Conservation (phyloP, 805 yeast species). For the Starmerella apicola region DNA sequence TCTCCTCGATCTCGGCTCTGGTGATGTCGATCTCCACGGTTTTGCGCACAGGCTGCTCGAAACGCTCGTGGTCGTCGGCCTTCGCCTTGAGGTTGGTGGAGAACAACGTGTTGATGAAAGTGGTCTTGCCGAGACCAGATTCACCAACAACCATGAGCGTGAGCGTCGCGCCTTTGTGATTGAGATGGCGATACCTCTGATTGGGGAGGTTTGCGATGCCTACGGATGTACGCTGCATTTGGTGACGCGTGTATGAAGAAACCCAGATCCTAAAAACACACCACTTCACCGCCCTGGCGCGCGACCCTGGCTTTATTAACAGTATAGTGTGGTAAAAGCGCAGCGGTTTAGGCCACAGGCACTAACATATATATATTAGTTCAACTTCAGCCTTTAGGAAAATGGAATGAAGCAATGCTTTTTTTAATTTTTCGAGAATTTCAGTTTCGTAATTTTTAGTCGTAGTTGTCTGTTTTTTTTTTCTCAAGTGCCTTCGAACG, state of each 20-base stretch:
- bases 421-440: no score
- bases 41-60: constrained; percentile 30
- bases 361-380: no score
- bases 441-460: no score
- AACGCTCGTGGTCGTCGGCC: constrained; percentile 31
- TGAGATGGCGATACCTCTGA: constrained; percentile 27
- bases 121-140: constrained; percentile 58
- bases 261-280: no score
- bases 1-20: constrained; percentile 45
- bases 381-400: no score
- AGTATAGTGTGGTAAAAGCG: no score
- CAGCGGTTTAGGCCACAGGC: no score
- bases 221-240: constrained; percentile 18
- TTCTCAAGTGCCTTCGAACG: no score
- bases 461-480: no score
- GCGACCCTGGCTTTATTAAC: no score
- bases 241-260: neutral
- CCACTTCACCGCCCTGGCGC: no score
- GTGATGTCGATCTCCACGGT: constrained; percentile 31
- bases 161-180: constrained; percentile 51
- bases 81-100: constrained; percentile 36
- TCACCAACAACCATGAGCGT: constrained; percentile 81
- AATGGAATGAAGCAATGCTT: no score
- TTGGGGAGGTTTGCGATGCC: constrained; percentile 28
- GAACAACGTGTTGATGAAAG: constrained; percentile 66